Conservation (phyloP, 805 yeast genomes). For the Ogataea salicorniae region DNA sequence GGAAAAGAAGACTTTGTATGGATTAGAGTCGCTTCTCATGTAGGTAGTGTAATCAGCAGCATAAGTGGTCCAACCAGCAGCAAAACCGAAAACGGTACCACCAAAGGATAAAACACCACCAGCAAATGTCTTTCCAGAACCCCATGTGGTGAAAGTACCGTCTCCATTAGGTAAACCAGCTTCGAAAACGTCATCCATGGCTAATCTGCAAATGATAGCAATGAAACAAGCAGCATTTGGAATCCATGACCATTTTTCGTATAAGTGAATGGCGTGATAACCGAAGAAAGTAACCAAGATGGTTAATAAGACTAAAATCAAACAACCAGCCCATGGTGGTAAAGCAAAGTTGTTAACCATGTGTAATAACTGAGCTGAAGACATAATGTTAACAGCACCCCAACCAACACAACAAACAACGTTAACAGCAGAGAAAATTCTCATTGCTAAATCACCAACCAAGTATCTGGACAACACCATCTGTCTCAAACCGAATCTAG, state of each 20-base stretch:
- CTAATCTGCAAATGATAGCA: conserved; percentile 73
- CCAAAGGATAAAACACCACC: conserved; percentile 78
- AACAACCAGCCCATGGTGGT: conserved; percentile 91
- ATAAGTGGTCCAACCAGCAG: conserved; percentile 91
- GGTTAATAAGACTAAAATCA: conserved; percentile 64
- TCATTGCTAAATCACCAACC: conserved; percentile 68
- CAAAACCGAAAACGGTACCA: conserved; percentile 78
- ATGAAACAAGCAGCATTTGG: conserved; percentile 72
- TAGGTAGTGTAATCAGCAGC: conserved; percentile 91
- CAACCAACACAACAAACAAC: conserved; percentile 88
- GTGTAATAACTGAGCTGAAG: conserved; percentile 78
- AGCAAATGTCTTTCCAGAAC: conserved; percentile 62
- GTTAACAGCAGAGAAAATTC: conserved; percentile 74
- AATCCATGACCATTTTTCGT: conserved; percentile 85
- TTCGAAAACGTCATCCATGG: conserved; percentile 58
- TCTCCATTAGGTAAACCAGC: conserved; percentile 36
- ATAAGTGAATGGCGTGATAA: conserved; percentile 71
- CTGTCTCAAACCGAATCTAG: conserved; percentile 81
- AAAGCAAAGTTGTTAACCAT: conserved; percentile 59
- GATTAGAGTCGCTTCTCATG: conserved; percentile 63
- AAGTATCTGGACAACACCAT: conserved; percentile 76
- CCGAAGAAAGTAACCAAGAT: conserved; percentile 78
- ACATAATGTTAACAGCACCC: conserved; percentile 91
- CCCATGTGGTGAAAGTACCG: conserved; percentile 29
- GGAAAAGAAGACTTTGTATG: conserved; percentile 55